Base-by-base conservation (phyloP, 768 basidiomycete species). In the Tylopilus rubrobrunneus region DNA sequence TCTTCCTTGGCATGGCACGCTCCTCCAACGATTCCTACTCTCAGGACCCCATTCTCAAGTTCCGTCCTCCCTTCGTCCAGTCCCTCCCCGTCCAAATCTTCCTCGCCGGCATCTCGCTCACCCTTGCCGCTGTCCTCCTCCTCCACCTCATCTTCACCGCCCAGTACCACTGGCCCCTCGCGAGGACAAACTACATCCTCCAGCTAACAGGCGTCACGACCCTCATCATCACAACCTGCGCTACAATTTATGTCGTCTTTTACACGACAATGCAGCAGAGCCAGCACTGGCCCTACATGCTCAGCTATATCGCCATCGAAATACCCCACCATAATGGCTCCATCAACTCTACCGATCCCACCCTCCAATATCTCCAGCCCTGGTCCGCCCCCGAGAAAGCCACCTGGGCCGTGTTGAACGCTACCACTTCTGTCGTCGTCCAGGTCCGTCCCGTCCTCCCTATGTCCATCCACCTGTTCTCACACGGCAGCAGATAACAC, bases 151-250 rank as follows among this genome's bases (percentile, higher is more conserved):
- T 93, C 55, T 97, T 99, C 74, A 98, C 97, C 5, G 89, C 87
- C 0, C 92, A 96, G 67, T 98, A 96, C 59, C 97, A 99, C 70
- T 91, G 89, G 81, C 92, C 93, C 1, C 85, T 99, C 39, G 92
- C 94, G 0, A 88, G 86, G 7, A 81, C 90, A 63, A 99, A 99
- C 74, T 99, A 91, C 71, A 76, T 85, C 49, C 83, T 98, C 33
- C 97, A 98, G 68, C 67, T 98, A 12, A 83, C 85, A 3, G 92
- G 90, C 8, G 92, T 94, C 27, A 75, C 81, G 33, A 85, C 88
- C 4, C 83, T 96, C 21, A 80, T 97, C 53, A 79, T 87, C 34
- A 87, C 86, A 15, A 78, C 88, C 50, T 78, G 85, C 45, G 88
- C 90, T 9, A 91, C 88, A 1, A 75, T 95, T 45, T 81, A 84